Evolutionary conservation across 2,329 filamentous ascomycete species (phyloP).

Genomic region (Exophiala bonariae): DNA sequence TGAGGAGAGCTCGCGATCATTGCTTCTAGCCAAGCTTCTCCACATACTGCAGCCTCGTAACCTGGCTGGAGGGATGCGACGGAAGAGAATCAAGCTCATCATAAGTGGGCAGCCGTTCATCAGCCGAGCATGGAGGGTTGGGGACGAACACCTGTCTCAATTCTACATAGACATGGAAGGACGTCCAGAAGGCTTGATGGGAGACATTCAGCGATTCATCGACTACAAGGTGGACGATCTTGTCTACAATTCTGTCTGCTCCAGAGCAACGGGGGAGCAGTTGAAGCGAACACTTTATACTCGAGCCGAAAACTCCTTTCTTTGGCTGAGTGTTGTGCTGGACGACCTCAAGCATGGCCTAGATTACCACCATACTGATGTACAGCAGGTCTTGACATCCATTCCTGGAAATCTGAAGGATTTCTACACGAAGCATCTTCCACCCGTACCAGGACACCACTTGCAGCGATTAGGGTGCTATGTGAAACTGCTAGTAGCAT

Average conservation of each 20-base stretch:
- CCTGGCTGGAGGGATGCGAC: constrained; percentile 1
- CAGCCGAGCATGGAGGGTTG: constrained; percentile 4
- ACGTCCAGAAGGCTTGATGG: constrained; percentile 11
- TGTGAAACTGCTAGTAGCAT: constrained; percentile 12
- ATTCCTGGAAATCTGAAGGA: constrained; percentile 12
- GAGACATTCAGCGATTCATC: constrained; percentile 14
- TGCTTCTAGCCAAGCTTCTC: constrained; percentile 11
- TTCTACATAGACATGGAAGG: constrained; percentile 15
- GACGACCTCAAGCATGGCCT: constrained; percentile 11
- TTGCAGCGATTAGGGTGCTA: constrained; percentile 11
- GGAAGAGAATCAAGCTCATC: constrained; percentile 13
- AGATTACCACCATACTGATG: constrained; percentile 7
- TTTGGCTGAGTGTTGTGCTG: constrained; percentile 16
- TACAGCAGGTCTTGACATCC: constrained; percentile 8
- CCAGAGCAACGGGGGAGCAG: constrained; percentile 8
- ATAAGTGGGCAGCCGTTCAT: constrained; percentile 17
- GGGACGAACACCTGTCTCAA: constrained; percentile 4
- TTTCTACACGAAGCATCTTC: constrained; percentile 16
- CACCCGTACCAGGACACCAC: constrained; percentile 4
- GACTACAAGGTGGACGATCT: constrained; percentile 18
- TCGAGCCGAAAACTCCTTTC: constrained; percentile 16
- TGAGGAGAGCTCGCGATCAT: constrained; percentile 10
- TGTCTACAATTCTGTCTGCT: constrained; percentile 9
- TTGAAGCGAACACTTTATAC: constrained; percentile 8
- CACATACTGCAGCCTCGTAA: constrained; percentile 3